Conservation (phyloP, 1,284 basidiomycete species). For the Ustilago trichophora region DNA sequence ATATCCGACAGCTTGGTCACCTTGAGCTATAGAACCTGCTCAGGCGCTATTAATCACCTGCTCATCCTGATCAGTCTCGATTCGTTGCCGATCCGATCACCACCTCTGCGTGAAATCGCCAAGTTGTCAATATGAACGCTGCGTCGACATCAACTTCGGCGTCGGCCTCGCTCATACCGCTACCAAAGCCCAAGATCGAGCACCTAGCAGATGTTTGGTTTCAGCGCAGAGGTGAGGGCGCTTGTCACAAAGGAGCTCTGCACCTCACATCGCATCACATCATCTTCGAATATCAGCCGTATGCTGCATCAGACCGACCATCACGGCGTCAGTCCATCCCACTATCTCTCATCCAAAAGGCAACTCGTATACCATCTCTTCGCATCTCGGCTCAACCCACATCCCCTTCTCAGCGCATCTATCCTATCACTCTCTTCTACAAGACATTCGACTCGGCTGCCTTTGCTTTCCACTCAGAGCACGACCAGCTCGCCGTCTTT, state of each 20-base stretch:
- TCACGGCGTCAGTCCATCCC: constrained; percentile 23
- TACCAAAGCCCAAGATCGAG: constrained; percentile 34
- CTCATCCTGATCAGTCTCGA: too few relatives aligned
- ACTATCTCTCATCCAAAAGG: constrained; percentile 50
- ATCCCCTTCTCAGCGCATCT: constrained; percentile 41
- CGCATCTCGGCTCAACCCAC: constrained; percentile 19
- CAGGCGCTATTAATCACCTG: too few relatives aligned
- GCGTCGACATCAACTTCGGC: constrained; percentile 6
- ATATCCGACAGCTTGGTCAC: too few relatives aligned
- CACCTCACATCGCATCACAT: constrained; percentile 94
- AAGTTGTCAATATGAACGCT: background rate
- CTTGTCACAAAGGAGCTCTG: constrained; percentile 74
- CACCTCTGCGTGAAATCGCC: too few relatives aligned
- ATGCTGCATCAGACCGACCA: background rate
- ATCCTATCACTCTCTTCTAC: constrained; percentile 80
- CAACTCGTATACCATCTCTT: constrained; percentile 52
- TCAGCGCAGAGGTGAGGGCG: constrained; percentile 73
- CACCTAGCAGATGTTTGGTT: constrained; percentile 74
- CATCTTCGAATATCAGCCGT: constrained; percentile 73
- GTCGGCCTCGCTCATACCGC: constrained; percentile 9
- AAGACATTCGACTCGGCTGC: constrained; percentile 86
- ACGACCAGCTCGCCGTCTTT: constrained; percentile 83
- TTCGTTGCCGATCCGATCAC: too few relatives aligned
- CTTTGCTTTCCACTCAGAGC: constrained; percentile 77
- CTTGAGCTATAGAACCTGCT: too few relatives aligned